These are phyloP conservation scores for Naumovozyma dairenensis DNA, from an alignment of 805 yeast genomes.

Conservation along the genomic window DNA sequence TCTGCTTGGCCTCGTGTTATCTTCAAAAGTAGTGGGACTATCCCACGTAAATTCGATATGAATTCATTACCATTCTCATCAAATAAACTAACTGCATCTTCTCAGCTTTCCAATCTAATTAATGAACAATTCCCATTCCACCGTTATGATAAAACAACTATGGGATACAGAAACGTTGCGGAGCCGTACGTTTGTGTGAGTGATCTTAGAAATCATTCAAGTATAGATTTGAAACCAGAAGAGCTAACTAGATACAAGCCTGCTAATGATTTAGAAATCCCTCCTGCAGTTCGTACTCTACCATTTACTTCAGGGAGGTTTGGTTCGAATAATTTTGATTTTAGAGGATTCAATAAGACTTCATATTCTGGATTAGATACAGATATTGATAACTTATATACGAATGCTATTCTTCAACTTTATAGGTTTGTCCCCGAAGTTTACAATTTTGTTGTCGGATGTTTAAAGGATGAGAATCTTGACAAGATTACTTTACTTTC, in stretches of 20 bases:
- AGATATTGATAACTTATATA: conserved; percentile 66
- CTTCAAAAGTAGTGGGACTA: conserved; percentile 53
- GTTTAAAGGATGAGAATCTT: conserved; percentile 45
- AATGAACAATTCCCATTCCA: conserved; percentile 34
- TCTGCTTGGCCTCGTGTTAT: conserved; percentile 70
- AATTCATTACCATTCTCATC: not conserved
- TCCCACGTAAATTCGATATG: conserved; percentile 45
- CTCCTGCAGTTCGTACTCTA: conserved; percentile 65
- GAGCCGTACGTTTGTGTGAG: conserved; percentile 34
- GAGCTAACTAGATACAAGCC: conserved; percentile 17
- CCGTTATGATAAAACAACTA: conserved; percentile 46
- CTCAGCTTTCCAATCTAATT: conserved; percentile 5
- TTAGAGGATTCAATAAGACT: conserved; percentile 71
- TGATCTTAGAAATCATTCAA: conserved; percentile 18
- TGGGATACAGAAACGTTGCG: conserved; percentile 46
- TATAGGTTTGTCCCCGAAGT: conserved; percentile 69
- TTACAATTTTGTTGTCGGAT: conserved; percentile 51
- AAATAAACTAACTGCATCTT: not conserved
- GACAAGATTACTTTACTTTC: conserved; percentile 46
- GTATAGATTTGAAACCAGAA: conserved; percentile 9
- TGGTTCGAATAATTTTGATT: conserved; percentile 92
- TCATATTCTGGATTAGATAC: conserved; percentile 78
- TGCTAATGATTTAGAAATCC: conserved; percentile 36
- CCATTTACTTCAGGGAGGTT: conserved; percentile 77
- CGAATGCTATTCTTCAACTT: conserved; percentile 71